Base-by-base conservation (phyloP, 352 stramenopile genomes). In the Blastocystis hominis region DNA sequence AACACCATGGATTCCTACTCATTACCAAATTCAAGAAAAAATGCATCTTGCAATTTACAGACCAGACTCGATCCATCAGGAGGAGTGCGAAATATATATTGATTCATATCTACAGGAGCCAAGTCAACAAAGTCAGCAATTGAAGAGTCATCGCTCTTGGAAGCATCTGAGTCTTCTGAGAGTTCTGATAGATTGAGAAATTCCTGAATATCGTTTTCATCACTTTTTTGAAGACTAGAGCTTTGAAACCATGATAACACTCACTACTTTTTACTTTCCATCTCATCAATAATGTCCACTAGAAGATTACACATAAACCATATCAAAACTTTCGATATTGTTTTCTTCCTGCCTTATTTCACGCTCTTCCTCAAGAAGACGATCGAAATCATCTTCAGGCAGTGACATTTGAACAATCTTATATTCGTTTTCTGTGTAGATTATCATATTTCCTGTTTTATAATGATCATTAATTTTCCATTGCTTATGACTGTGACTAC, bases 1-100 rank as follows among this genome's bases (percentile, higher is more conserved):
- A 84, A 84, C 6, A 84, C 72, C 50, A 84, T 34, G 20, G 72
- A 84, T 17, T 53, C 72, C 72, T 84, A 84, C n/a, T 15, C 7
- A 30, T 61, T 34, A 34, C 40, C 13, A 36, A n/a, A 17, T 30
- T 24, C 15, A 2, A 13, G n/a, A 47, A 66, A 34, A 5, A 4
- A 9, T 34, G 68, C 72, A 66, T 84, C 53, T 10, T 15, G 24
- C 44, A 84, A 84, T 66, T 84, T 64, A 40, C 72, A 84, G 9
- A 66, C 10, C 3, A 64, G 46, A 50, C 47, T 68, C 17, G 24
- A 2, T 40, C 72, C 72, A 38, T 84, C 72, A 4, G 72, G 72
- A 84, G 72, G 72, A 20, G 24, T 42, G 9, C 9, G 13, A 47
- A 84, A 84, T 20, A 84, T 34, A 68, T 84, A 84, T 2, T 69